Base-by-base conservation (phyloP, 129 eudicot genomes). In the Pittosporum tobira region DNA sequence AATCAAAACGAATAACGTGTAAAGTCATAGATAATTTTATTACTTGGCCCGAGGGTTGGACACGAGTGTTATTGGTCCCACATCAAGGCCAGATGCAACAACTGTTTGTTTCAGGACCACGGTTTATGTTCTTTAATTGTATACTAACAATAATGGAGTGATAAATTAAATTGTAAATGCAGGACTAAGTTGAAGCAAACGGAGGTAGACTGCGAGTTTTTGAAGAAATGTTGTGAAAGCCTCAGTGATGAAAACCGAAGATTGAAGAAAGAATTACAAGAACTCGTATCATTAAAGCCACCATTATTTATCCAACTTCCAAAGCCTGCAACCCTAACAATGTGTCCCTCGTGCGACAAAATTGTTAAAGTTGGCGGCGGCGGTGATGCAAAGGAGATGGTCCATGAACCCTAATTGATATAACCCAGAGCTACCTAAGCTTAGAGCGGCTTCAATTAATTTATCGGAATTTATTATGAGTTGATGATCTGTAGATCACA, bases 101-200 rank as follows among this genome's bases (percentile, higher is more conserved):
- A n/a, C n/a, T n/a, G n/a, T n/a, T n/a, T n/a, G n/a, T n/a, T n/a
- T n/a, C n/a, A n/a, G n/a, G n/a, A n/a, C n/a, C n/a, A n/a, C n/a
- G n/a, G n/a, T n/a, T n/a, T 42, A 9, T 42, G 21, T 44, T 3
- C 13, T 44, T 44, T 44, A 16, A 44, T 44, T 34, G 9, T 15
- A n/a, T 44, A 12, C 4, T 13, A 13, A 12, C 48, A 16, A 13
- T n/a, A 44, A 44, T 12, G 48, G 48, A 44, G 20, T 53, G 36
- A 28, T 31, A 13, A 54, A 48, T 68, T 44, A 22, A 51, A 44
- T 6, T 66, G 12, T 21, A 51, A 19, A 15, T 46, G 52, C 73
- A 86, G 95, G 84, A 86, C 78, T 3, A 86, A 86, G 73, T 38
- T 82, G 67, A 79, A 86, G 80, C 81, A 78, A 56, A 81, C 79